A percentile compares a stretch with the other conserved stretches of the same genome.
Conservation (phyloP, 164 flowering plant species). For the Stephania cephalantha region DNA sequence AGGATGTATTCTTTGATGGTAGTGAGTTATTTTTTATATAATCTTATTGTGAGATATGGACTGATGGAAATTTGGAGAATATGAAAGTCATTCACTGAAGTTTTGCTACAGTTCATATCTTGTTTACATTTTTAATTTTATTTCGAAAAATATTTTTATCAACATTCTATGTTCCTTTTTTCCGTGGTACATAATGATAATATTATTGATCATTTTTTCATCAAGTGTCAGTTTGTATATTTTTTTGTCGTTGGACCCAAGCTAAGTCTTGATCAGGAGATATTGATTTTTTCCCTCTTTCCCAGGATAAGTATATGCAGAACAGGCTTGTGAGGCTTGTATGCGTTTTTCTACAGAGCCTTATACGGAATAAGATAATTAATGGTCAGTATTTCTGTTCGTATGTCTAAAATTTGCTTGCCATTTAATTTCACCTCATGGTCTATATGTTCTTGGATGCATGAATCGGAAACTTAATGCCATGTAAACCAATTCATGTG, state of each 20-base stretch:
- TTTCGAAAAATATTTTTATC: no score
- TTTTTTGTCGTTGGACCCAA: not conserved
- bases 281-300: conserved; percentile 7
- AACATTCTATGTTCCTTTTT: not conserved
- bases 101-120: no score
- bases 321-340: conserved; percentile 95
- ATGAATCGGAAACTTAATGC: not conserved
- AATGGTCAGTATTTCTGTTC: conserved; percentile 48
- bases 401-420: not conserved
- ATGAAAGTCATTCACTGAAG: no score
- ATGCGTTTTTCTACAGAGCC: conserved; percentile 90
- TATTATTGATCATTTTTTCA: not conserved
- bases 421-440: not conserved
- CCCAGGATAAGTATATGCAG: conserved; percentile 97
- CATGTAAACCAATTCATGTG: not conserved
- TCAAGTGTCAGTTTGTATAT: not conserved
- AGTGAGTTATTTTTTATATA: no score
- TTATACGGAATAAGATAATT: conserved; percentile 83
- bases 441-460: not conserved
- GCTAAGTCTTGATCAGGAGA: not conserved
- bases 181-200: not conserved
- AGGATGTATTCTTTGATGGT: no score
- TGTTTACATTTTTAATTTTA: no score
- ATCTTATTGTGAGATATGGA: no score
- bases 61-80: no score